A percentile compares a stretch with the other conserved stretches of the same genome.
Conservation (phyloP, 2,329 filamentous ascomycete species). For the Trichocomaceae sp. region DNA sequence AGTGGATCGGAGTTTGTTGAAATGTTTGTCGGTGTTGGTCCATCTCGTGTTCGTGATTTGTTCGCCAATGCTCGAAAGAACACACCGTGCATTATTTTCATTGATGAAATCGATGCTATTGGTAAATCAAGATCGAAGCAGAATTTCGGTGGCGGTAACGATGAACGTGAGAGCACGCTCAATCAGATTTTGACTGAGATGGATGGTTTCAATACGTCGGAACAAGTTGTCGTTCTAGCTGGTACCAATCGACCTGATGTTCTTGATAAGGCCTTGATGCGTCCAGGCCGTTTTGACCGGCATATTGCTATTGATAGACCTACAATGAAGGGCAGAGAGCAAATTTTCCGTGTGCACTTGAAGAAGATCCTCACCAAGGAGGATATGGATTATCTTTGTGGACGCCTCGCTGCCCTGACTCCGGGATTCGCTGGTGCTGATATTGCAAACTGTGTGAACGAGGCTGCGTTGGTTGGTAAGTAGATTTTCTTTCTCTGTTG, state of each 20-base stretch:
- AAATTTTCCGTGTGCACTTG: constrained; percentile 92
- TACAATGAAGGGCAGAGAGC: constrained; percentile 92
- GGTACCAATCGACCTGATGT: constrained; percentile 95
- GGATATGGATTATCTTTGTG: constrained; percentile 78
- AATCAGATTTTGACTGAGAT: constrained; percentile 99
- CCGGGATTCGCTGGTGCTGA: constrained; percentile 96
- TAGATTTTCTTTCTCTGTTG: constrained; percentile 10
- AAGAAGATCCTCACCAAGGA: constrained; percentile 91
- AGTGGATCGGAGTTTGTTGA: constrained; percentile 98
- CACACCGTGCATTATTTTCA: constrained; percentile 98
- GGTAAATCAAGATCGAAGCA: constrained; percentile 81
- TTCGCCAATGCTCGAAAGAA: constrained; percentile 94
- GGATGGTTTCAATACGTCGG: constrained; percentile 96
- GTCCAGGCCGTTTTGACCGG: constrained; percentile 91
- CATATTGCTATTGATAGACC: constrained; percentile 93
- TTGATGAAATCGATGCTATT: constrained; percentile 98
- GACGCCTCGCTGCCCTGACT: constrained; percentile 82
- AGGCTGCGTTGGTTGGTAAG: constrained; percentile 91
- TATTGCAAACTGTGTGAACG: constrained; percentile 97
- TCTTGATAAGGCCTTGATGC: constrained; percentile 90
- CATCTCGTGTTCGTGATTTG: constrained; percentile 87
- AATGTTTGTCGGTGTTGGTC: constrained; percentile 99
- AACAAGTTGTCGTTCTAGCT: constrained; percentile 93
- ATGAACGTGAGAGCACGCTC: constrained; percentile 91
- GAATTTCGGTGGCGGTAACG: constrained; percentile 82